Percentiles rank a stretch among this genome's conserved stretches.
Conservation (phyloP, 1,284 basidiomycete species). For the Trichosporon asahii region DNA sequence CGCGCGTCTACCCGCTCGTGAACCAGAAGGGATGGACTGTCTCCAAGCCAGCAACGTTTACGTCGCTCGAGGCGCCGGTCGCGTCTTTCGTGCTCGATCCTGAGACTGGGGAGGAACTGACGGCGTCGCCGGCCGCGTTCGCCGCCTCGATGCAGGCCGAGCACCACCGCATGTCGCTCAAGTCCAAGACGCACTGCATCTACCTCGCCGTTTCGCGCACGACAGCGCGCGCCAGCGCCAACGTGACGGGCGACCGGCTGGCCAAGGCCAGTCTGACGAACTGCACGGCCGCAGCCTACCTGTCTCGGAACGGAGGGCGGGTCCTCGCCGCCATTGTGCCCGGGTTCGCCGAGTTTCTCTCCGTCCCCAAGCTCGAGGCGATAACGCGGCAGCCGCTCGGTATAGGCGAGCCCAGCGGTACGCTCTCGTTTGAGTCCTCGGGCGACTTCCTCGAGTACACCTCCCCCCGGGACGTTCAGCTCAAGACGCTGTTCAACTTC, state of each 20-base stretch:
- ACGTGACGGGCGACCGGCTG: slow-evolving; percentile 52
- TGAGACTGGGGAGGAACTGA: slow-evolving; percentile 57
- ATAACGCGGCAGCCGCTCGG: slow-evolving; percentile 45
- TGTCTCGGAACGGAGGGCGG: slow-evolving; percentile 61
- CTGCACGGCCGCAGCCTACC: slow-evolving; percentile 57
- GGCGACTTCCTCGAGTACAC: slow-evolving; percentile 52
- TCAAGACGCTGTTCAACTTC: slow-evolving; percentile 52
- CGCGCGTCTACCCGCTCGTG: slow-evolving; percentile 60
- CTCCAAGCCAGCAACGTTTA: slow-evolving; percentile 51
- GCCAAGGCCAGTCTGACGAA: slow-evolving; percentile 56
- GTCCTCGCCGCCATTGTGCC: slow-evolving; percentile 65
- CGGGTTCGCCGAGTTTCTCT: slow-evolving; percentile 61
- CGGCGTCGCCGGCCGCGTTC: slow-evolving; percentile 28
- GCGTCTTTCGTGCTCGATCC: slow-evolving; percentile 63
- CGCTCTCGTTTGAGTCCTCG: slow-evolving; percentile 48
- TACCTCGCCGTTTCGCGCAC: slow-evolving; percentile 51
- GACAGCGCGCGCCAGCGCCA: slow-evolving; percentile 47
- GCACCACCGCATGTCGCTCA: background rate
- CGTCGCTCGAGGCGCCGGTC: slow-evolving; percentile 57
- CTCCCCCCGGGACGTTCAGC: slow-evolving; percentile 45
- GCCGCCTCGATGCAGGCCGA: slow-evolving; percentile 19
- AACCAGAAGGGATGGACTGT: slow-evolving; percentile 60
- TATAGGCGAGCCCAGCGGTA: slow-evolving; percentile 40
- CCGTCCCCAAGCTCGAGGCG: slow-evolving; percentile 59
- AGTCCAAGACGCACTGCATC: slow-evolving; percentile 51